Evolutionary conservation across 441 rosid species (phyloP).

Genomic region (Jatropha podagrica): DNA sequence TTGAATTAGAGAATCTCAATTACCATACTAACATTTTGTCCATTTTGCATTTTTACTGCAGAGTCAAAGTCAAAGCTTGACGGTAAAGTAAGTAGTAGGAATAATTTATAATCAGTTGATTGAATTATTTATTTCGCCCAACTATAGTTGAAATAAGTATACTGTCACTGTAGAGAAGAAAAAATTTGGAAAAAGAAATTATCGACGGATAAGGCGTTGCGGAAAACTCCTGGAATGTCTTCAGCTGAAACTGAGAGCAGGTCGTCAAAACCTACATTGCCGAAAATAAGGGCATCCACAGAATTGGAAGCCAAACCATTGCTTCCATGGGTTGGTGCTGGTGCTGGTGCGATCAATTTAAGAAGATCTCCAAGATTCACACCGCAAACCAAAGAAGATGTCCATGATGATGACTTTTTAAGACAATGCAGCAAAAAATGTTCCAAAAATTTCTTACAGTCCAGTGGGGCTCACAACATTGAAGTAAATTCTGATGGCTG

Average conservation of each 20-base stretch:
- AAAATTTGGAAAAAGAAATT: background rate
- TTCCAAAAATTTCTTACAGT: constrained; percentile 11
- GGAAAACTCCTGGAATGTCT: constrained; percentile 26
- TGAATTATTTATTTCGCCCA: background rate
- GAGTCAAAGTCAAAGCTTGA: constrained; percentile 25
- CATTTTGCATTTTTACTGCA: constrained; percentile 16
- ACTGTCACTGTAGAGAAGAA: constrained; percentile 15
- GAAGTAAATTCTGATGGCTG: constrained; percentile 23
- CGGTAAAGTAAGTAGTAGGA: constrained; percentile 36
- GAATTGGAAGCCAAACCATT: constrained; percentile 1
- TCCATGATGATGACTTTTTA: background rate
- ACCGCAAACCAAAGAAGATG: background rate
- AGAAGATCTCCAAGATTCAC: constrained; percentile 28
- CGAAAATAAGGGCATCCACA: too few species aligned
- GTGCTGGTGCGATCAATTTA: background rate
- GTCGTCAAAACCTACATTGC: constrained; percentile 16
- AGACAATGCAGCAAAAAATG: constrained; percentile 13
- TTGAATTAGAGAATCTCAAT: background rate
- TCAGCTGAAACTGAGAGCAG: constrained; percentile 19
- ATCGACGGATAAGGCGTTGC: background rate
- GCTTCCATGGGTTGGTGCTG: constrained; percentile 5
- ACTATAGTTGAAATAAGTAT: background rate
- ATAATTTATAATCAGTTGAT: background rate
- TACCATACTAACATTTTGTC: background rate
- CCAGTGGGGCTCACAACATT: constrained; percentile 5